These are phyloP conservation scores for Sphenostylis stenocarpa DNA, from an alignment of 306 rosid species.

Conservation along the genomic window DNA sequence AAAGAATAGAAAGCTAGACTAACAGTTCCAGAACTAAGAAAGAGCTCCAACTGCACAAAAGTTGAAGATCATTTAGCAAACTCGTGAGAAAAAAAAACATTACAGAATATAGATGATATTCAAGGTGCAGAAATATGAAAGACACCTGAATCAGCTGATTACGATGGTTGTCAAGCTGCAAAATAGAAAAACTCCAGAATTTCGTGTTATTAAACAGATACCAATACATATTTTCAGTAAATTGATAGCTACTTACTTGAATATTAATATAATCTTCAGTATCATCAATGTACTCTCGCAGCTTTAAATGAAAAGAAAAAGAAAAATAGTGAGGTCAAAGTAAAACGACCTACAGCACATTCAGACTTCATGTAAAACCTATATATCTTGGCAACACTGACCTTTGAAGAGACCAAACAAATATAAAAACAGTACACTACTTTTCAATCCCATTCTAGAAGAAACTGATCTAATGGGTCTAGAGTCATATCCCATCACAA, in stretches of 20 bases:
- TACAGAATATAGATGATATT: background rate
- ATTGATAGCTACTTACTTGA: conserved; percentile 56
- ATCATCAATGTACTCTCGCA: conserved; percentile 89
- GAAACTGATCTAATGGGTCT: background rate
- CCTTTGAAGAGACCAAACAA: background rate
- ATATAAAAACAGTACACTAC: background rate
- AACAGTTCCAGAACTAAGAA: conserved; percentile 81
- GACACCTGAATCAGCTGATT: conserved; percentile 79
- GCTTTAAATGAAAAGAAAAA: conserved; percentile 48
- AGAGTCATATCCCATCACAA: background rate
- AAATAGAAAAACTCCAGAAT: conserved; percentile 9
- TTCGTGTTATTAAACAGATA: background rate
- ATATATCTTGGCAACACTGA: background rate
- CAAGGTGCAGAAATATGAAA: conserved; percentile 19
- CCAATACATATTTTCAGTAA: background rate
- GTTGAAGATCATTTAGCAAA: conserved; percentile 18
- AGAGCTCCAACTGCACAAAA: conserved; percentile 76
- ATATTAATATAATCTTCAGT: conserved; percentile 94
- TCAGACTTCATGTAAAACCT: conserved; percentile 18
- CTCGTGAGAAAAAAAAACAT: background rate
- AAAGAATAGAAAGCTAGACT: conserved; percentile 64
- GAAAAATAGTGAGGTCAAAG: conserved; percentile 1
- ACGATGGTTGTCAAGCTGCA: conserved; percentile 84
- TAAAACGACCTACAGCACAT: conserved; percentile 8
- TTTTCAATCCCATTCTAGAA: background rate